A percentile compares a stretch with the other conserved stretches of the same genome.
These are phyloP conservation scores for Glycine latifolia DNA, from an alignment of 306 rosid genomes.

Conservation along the genomic window DNA sequence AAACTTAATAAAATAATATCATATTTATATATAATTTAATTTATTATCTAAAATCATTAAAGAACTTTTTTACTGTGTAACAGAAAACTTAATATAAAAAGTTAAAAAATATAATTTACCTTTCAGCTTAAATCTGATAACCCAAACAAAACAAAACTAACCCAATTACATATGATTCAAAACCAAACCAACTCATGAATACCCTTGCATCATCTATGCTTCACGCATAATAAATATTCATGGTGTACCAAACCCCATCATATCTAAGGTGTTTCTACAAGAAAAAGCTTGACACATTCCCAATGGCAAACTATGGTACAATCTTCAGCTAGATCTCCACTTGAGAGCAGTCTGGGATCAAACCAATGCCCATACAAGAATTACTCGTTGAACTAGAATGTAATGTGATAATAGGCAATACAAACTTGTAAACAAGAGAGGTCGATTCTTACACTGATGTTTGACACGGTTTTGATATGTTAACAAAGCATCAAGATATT, in stretches of 20 bases:
- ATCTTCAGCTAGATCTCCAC: background rate
- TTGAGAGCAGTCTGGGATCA: background rate
- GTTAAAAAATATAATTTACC: too few relatives aligned
- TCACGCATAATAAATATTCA: background rate
- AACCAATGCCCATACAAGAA: constrained; percentile 5
- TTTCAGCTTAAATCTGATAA: background rate
- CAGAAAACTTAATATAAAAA: too few relatives aligned
- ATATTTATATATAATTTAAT: too few relatives aligned
- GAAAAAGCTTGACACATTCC: background rate
- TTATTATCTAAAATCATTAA: too few relatives aligned
- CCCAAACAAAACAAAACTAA: background rate
- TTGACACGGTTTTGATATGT: background rate
- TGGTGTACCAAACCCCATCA: background rate
- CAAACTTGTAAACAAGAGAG: constrained; percentile 15
- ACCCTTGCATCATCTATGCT: background rate
- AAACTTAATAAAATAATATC: too few relatives aligned
- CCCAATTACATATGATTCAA: too few relatives aligned
- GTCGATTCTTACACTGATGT: constrained; percentile 28
- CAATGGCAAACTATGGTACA: constrained; percentile 29
- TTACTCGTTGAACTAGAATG: constrained; percentile 33
- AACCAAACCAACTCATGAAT: background rate
- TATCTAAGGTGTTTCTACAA: background rate
- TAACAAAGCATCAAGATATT: background rate
- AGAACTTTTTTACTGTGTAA: too few relatives aligned
- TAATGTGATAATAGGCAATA: constrained; percentile 13